Percentiles rank a stretch among this genome's conserved stretches.
These are phyloP conservation scores for Penicillium parvum DNA, from an alignment of 495 filamentous ascomycete species.

Conservation along the genomic window DNA sequence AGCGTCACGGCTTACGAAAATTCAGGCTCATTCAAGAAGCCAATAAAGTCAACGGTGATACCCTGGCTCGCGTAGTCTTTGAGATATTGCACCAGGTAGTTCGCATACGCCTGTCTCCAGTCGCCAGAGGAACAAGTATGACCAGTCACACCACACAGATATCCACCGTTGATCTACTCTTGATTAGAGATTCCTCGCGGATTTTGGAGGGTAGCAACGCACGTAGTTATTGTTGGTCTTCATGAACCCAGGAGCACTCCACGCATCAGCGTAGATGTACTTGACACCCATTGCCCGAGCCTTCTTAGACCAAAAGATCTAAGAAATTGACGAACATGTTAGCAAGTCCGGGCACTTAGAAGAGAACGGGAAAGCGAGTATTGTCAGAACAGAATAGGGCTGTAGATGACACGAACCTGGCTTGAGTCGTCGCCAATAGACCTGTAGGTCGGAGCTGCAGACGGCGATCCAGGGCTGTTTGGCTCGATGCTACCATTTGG, in stretches of 20 bases:
- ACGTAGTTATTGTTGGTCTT: conserved; percentile 45
- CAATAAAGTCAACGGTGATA: conserved; percentile 46
- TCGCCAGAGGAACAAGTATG: conserved; percentile 44
- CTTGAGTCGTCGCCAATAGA: not conserved
- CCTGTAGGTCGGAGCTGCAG: not conserved
- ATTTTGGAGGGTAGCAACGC: not conserved
- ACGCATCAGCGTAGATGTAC: conserved; percentile 48
- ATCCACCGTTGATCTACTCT: conserved; percentile 30
- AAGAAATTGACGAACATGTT: not conserved
- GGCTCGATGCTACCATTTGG: conserved; percentile 1
- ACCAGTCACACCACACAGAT: conserved; percentile 46
- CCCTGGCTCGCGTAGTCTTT: conserved; percentile 47
- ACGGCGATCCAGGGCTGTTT: not conserved
- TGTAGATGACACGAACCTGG: not conserved
- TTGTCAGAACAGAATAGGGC: no score
- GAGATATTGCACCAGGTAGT: conserved; percentile 51
- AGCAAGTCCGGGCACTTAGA: not conserved
- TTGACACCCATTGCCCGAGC: conserved; percentile 3
- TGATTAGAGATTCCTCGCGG: not conserved
- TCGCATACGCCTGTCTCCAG: conserved; percentile 53
- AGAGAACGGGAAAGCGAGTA: no score
- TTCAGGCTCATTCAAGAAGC: conserved; percentile 57
- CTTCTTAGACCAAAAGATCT: conserved; percentile 2
- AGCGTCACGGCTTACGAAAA: conserved; percentile 10
- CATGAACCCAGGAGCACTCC: conserved; percentile 55